Evolutionary conservation across 2,329 filamentous ascomycete genomes (phyloP), one percentile per base, ranked within the genome.

Genomic region (Sporothrix pseudoabietina): DNA sequence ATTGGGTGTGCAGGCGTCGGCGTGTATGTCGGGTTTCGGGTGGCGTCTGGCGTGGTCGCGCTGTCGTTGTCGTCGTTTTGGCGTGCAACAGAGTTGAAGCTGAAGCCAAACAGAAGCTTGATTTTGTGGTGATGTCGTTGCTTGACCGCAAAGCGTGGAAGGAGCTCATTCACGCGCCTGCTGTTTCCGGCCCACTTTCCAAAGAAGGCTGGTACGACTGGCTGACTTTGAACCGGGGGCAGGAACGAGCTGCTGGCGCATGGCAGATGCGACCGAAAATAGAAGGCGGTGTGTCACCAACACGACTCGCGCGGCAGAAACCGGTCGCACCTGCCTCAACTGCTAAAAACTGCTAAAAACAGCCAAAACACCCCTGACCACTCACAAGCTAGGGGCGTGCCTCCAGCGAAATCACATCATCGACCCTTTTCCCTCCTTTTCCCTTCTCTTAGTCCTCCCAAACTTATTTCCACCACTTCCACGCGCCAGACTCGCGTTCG

Each of bases 81-180:
- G 19, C 12, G 39, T 47, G 39, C 39, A 41, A 39, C 39, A 30
- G 39, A 41, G 10, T 12, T 16, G 61, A 66, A 12, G 61, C 14
- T 47, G 39, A 66, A 41, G 39, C 39, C 35, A 61, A 63, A 44
- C n/a, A 10, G 30, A 44, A 66, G 61, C 61, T 30, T 30, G 61
- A n/a, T 30, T 26, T 41, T 65, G n/a, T 47, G n/a, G 22, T 47
- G 61, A 66, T 66, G 35, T 66, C 12, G 39, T 47, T 30, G 22
- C 47, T 30, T 16, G n/a, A 19, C 61, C 61, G 6, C 14, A 30
- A 30, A 26, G 61, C 61, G 39, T 55, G 49, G 30, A 57, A 68
- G 71, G 71, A 72, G 71, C 71, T 72, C 61, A 47, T 66, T 54
- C 49, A 72, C 61, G 71, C 61, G 71, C 61, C 71, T 68, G 61